A percentile compares a stretch with the other conserved stretches of the same genome.
Evolutionary conservation across 2,329 filamentous ascomycete genomes (phyloP).

Genomic region (Colletotrichum sp.): DNA sequence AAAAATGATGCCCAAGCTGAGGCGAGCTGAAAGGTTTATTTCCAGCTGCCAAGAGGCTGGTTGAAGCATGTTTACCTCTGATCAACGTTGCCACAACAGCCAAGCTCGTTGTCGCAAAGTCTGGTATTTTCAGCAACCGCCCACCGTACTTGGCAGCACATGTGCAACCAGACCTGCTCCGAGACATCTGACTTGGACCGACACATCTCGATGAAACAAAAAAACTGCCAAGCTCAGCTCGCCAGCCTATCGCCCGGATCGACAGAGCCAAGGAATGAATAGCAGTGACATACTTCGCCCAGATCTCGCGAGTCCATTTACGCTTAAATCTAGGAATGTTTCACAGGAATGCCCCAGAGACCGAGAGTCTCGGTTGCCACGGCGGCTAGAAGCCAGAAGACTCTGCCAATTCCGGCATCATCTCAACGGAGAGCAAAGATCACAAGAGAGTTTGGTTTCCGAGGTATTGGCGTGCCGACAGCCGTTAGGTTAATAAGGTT

Average conservation of each 20-base stretch:
- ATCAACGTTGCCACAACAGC: neutral
- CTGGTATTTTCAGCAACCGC: neutral
- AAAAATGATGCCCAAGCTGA: neutral
- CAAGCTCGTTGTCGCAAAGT: neutral
- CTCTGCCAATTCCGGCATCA: neutral
- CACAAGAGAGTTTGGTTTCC: neutral
- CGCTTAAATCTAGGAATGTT: neutral
- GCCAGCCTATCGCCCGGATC: neutral
- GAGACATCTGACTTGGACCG: neutral
- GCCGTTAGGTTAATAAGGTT: neutral
- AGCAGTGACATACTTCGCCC: neutral
- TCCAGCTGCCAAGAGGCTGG: neutral
- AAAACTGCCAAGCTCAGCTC: neutral
- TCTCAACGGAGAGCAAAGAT: neutral
- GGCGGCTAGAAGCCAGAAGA: neutral
- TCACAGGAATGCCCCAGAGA: neutral
- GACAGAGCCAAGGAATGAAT: neutral
- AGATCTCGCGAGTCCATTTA: neutral
- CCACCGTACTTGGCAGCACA: neutral
- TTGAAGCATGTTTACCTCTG: neutral
- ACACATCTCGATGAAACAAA: neutral
- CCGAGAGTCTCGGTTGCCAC: neutral
- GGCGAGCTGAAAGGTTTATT: neutral
- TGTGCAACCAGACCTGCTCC: neutral
- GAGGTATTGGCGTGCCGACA: neutral